phyloP scores from a whole-genome alignment of 441 rosid genomes.

The Macaranga tanarius region DNA sequence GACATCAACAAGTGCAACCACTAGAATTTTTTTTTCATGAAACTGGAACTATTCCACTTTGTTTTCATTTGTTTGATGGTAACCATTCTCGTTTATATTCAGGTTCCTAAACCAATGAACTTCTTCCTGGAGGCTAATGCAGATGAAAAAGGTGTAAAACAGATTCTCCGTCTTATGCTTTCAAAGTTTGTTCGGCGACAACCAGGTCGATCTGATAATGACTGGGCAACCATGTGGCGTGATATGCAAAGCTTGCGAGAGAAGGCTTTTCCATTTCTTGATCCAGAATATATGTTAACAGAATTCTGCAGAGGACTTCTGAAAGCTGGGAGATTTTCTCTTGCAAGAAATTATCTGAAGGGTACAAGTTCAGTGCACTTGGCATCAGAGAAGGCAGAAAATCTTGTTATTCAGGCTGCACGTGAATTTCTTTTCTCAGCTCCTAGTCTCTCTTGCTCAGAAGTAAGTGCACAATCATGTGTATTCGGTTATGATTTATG shows the following conservation, averaged over 20 bases:
- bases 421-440: constrained; percentile 96
- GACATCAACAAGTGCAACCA: background rate
- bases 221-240: constrained; percentile 99
- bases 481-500: constrained; percentile 12
- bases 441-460: constrained; percentile 82
- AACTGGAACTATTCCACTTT: background rate
- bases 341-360: constrained; percentile 91
- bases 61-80: constrained; percentile 11
- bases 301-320: constrained; percentile 97
- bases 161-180: constrained; percentile 90
- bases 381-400: constrained; percentile 88
- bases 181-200: constrained; percentile 91
- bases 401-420: constrained; percentile 91
- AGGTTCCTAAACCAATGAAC: constrained; percentile 92
- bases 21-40: background rate
- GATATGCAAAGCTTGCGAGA: constrained; percentile 80
- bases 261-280: constrained; percentile 91
- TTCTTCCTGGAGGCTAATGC: constrained; percentile 73
- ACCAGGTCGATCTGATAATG: constrained; percentile 86
- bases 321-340: constrained; percentile 97
- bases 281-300: constrained; percentile 80
- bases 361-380: constrained; percentile 83
- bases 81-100: constrained; percentile 26
- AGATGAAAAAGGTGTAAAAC: constrained; percentile 91
- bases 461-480: constrained; percentile 49